These are phyloP conservation scores for Laburnicola sp. DNA, from an alignment of 2,329 filamentous ascomycete species.

Conservation along the genomic window DNA sequence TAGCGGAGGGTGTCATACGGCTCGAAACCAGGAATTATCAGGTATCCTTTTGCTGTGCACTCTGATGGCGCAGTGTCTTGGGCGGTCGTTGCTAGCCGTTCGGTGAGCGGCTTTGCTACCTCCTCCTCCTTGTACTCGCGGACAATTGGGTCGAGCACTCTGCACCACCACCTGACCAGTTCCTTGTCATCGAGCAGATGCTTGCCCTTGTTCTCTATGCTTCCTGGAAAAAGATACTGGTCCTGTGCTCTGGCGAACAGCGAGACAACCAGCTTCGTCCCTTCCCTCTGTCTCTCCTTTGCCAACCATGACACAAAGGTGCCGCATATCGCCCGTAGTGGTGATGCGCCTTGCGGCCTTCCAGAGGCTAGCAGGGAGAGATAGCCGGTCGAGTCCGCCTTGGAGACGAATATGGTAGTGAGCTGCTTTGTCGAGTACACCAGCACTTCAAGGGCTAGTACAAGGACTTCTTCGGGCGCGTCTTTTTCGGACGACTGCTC, in stretches of 20 bases:
- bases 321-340: constrained; percentile 72
- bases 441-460: constrained; percentile 83
- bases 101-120: constrained; percentile 35
- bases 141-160: constrained; percentile 77
- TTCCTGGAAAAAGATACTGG: constrained; percentile 94
- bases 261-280: constrained; percentile 74
- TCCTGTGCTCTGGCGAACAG: constrained; percentile 90
- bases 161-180: constrained; percentile 95
- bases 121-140: constrained; percentile 52
- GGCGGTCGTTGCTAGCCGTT: constrained; percentile 35
- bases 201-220: constrained; percentile 79
- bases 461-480: constrained; percentile 60
- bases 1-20: constrained; percentile 74
- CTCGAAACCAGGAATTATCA: constrained; percentile 87
- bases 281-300: constrained; percentile 64
- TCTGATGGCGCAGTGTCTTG: constrained; percentile 25
- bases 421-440: constrained; percentile 79
- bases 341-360: constrained; percentile 59
- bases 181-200: constrained; percentile 90
- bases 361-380: constrained; percentile 66
- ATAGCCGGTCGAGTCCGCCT: constrained; percentile 95
- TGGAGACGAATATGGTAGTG: constrained; percentile 91
- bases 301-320: constrained; percentile 78
- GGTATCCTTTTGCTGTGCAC: constrained; percentile 68
- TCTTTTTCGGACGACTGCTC: constrained; percentile 27